Evolutionary conservation across 441 rosid species (phyloP).

Genomic region (Viola pubescens): DNA sequence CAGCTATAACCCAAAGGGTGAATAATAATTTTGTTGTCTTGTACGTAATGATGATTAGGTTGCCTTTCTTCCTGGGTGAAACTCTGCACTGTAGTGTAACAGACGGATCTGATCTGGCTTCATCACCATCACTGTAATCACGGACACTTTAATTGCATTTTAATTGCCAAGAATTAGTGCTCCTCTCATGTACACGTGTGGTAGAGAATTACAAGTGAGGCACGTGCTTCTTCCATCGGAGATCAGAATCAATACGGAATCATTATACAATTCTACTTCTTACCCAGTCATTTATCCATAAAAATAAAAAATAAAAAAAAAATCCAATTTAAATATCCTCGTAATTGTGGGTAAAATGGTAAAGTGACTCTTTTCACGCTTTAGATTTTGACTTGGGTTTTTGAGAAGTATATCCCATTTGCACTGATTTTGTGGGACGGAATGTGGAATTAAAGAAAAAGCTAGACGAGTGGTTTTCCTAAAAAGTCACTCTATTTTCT

Average conservation of each 20-base stretch:
- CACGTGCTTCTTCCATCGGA: slow-evolving; percentile 3
- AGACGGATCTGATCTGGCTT: slow-evolving; percentile 13
- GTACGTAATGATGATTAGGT: slow-evolving; percentile 23
- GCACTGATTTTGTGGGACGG: slow-evolving; percentile 22
- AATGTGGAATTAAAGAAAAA: not conserved
- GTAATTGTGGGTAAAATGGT: too few relatives aligned
- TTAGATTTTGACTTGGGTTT: slow-evolving; percentile 1
- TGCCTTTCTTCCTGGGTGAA: slow-evolving; percentile 13
- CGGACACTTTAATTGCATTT: slow-evolving; percentile 12
- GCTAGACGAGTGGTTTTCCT: not conserved
- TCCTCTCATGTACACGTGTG: slow-evolving; percentile 27
- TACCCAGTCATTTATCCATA: too few relatives aligned
- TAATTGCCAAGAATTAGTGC: slow-evolving; percentile 12
- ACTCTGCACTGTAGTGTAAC: not conserved
- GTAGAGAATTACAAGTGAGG: slow-evolving; percentile 1
- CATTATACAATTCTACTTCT: not conserved
- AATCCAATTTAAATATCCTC: too few relatives aligned
- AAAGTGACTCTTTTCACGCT: not conserved
- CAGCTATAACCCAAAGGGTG: not conserved
- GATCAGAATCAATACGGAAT: not conserved
- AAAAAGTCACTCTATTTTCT: slow-evolving; percentile 9
- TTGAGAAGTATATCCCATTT: slow-evolving; percentile 5
- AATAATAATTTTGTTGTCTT: slow-evolving; percentile 27
- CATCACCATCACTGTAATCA: slow-evolving; percentile 35
- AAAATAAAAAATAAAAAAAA: too few relatives aligned